Evolutionary conservation across 75 land plant genomes (phyloP), one percentile per base, ranked within the genome.

Genomic region (Ceratopteris richardii): DNA sequence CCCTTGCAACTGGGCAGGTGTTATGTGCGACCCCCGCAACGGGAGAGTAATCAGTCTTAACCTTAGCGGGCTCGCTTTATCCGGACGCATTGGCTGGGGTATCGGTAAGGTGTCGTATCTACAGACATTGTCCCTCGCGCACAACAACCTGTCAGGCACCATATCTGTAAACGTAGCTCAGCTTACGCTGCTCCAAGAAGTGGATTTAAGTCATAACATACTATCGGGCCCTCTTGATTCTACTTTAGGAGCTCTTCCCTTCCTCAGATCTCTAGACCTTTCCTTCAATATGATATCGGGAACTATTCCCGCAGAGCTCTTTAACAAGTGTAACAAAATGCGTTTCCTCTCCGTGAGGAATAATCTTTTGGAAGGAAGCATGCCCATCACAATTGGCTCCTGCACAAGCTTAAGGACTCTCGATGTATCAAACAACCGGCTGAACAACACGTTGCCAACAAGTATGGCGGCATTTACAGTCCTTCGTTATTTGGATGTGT

Each of bases 1-100:
- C 18, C 90, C 98, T 0, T 93, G 98, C 58, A 61, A 73, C 24
- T 93, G 98, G 98, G 57, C 59, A 7, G 80, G 63, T 70, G 62
- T 93, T 14, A 41, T 52, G 0, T 93, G 98, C 74, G 72, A 79
- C 57, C 72, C 71, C 1, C 25, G n/a, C 18, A 78, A 21, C 17
- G 70, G 68, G 60, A 61, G 86, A 31, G 98, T 86, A 48, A 52
- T 68, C 7, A 62, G 72, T 5, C 26, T 92, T 29, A 61, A 60
- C 0, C 62, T 92, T 19, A 78, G 77, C 41, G 80, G 87, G 0
- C 69, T 93, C 31, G 59, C 79, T 29, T 62, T 93, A 26, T 74
- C 88, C 0, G 96, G 96, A 3, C 75, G 65, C 51, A 61, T 87
- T 23, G 84, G 91, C 0, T 68, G 75, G 59, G 85, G 83, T 28